Percentiles rank a stretch among this genome's conserved stretches.
Evolutionary conservation across 179 eudicot genomes (phyloP).

Genomic region (Pouteria campechiana): DNA sequence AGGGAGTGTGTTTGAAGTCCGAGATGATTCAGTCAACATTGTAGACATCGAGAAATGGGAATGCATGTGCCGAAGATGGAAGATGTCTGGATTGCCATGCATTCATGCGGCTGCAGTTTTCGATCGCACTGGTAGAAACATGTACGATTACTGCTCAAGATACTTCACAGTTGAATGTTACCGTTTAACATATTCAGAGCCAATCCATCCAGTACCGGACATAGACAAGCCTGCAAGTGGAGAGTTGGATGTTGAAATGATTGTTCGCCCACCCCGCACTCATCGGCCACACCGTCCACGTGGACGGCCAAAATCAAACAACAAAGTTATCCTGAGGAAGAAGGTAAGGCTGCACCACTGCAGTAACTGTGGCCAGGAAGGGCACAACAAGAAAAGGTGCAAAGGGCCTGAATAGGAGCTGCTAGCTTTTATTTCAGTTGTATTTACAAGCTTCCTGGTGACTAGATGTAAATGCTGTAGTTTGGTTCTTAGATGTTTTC

Average conservation of each 20-base stretch:
- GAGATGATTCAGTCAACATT: slow-evolving; percentile 56
- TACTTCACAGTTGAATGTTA: slow-evolving; percentile 53
- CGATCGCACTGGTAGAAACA: slow-evolving; percentile 35
- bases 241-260: slow-evolving; percentile 31
- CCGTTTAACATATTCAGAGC: slow-evolving; percentile 59
- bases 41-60: slow-evolving; percentile 61
- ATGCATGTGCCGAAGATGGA: slow-evolving; percentile 87
- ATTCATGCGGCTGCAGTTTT: slow-evolving; percentile 74
- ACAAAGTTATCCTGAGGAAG: slow-evolving; percentile 32
- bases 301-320: slow-evolving; percentile 71
- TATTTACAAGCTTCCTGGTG: too few relatives aligned
- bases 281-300: slow-evolving; percentile 92
- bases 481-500: too few relatives aligned
- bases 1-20: slow-evolving; percentile 61
- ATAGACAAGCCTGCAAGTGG: slow-evolving; percentile 26
- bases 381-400: slow-evolving; percentile 90
- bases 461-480: too few relatives aligned
- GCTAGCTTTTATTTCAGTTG: slow-evolving; percentile 13
- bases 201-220: slow-evolving; percentile 50
- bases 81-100: slow-evolving; percentile 76
- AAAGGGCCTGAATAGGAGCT: slow-evolving; percentile 41
- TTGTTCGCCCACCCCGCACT: slow-evolving; percentile 80
- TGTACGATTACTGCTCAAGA: slow-evolving; percentile 63
- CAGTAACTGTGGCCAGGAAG: slow-evolving; percentile 75
- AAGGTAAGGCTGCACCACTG: slow-evolving; percentile 72